phyloP scores from a whole-genome alignment of 352 stramenopile species.

The Globisporangium takayamanum region DNA sequence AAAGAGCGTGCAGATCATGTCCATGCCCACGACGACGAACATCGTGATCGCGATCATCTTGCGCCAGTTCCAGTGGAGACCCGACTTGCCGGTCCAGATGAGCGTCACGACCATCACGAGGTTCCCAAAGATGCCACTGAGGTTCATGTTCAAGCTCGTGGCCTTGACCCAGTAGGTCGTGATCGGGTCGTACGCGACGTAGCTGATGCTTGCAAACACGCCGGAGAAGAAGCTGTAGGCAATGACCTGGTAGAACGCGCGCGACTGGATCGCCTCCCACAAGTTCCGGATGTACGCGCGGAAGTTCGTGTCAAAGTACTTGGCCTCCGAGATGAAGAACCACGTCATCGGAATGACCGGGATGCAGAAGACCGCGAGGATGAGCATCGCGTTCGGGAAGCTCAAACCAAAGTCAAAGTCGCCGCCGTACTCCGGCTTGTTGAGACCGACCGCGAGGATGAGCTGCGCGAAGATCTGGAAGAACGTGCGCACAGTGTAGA shows the following conservation, averaged over 20 bases:
- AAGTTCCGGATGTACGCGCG: constrained; percentile 13
- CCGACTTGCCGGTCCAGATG: constrained; percentile 9
- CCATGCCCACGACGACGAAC: constrained; percentile 7
- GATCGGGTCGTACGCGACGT: constrained; percentile 15
- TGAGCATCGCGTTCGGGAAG: constrained; percentile 31
- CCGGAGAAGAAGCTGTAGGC: constrained; percentile 20
- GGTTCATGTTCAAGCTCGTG: constrained; percentile 13
- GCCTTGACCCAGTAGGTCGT: constrained; percentile 20
- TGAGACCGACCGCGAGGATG: constrained; percentile 33
- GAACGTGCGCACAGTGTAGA: constrained; percentile 35
- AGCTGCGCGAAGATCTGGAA: constrained; percentile 32
- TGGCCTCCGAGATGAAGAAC: constrained; percentile 15
- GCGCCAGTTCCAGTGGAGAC: constrained; percentile 21
- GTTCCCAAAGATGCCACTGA: constrained; percentile 8
- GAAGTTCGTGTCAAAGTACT: constrained; percentile 7
- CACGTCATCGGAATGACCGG: constrained; percentile 27
- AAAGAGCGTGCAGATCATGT: constrained; percentile 8
- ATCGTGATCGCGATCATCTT: constrained; percentile 11
- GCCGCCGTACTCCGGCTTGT: constrained; percentile 30
- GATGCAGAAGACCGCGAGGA: constrained; percentile 23
- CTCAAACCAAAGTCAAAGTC: constrained; percentile 39
- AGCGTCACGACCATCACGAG: constrained; percentile 4
- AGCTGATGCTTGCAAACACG: constrained; percentile 12
- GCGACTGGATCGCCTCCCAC: constrained; percentile 15
- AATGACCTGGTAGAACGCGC: constrained; percentile 19